Evolutionary conservation across 768 basidiomycete genomes (phyloP), one percentile per base, ranked within the genome.

Genomic region (Russula brevipes): DNA sequence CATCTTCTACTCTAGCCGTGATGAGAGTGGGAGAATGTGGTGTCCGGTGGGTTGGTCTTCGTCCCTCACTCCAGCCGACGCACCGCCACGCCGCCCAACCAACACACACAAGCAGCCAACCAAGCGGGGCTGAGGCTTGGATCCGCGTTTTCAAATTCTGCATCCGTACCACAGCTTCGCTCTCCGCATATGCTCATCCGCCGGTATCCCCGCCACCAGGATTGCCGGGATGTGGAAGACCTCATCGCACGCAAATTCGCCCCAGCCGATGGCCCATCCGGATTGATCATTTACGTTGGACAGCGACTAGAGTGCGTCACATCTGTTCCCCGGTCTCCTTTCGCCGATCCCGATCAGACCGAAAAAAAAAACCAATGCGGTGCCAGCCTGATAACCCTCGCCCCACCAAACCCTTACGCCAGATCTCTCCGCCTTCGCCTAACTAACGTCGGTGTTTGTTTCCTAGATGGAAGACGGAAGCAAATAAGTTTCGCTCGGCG

Each of bases 1-100:
- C 33, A 75, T 91, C n/a, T 89, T 91, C 72, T 89, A 85, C 65
- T 81, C 88, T 10, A 88, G 86, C 19, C 76, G 85, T 54, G 79
- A 83, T 1, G 77, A 69, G n/a, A 60, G 82, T 61, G 87, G 84
- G 33, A 71, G 75, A 58, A 73, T 85, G 70, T 91, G 89, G 89
- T 91, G 89, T 70, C 81, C 86, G 31, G 89, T 90, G 68, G 52
- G 80, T 78, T 46, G 30, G 44, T 47, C 35, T 33, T 33, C 16
- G 38, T 8, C 31, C 31, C 5, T 2, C 24, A 24, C 24, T 11
- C 30, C 36, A 49, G n/a, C 39, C 46, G 54, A 53, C 33, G 24
- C 49, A 59, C 57, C 14, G 46, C 55, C 50, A 45, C 30, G 50
- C 61, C 49, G 39, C 46, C 47, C 55, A 24, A 24, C 24, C 24